Conservation (phyloP, 176 grass and related monocot species). For the Cenchrus americanus region DNA sequence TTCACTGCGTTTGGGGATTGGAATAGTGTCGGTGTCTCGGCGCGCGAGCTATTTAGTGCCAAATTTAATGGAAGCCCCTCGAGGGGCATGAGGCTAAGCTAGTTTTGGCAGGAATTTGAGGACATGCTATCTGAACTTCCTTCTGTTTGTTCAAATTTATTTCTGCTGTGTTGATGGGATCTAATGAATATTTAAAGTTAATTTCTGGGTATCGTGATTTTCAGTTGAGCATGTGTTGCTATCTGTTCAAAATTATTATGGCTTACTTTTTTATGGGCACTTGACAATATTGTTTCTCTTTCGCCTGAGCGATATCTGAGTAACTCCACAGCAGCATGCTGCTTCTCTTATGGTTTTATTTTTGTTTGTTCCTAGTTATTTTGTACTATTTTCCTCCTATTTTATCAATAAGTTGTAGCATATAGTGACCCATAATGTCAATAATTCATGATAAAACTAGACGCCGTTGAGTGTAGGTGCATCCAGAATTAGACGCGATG, state of each 20-base stretch:
- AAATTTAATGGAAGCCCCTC: not conserved
- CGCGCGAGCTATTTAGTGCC: not conserved
- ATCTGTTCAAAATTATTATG: conserved; percentile 22
- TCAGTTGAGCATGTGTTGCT: conserved; percentile 1
- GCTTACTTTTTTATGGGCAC: not conserved
- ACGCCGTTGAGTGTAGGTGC: too few species aligned
- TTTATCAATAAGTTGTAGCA: too few species aligned
- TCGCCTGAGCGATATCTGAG: not conserved
- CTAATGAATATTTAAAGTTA: not conserved
- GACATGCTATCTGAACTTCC: conserved; percentile 1
- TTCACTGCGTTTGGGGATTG: conserved; percentile 1
- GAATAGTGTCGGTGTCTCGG: not conserved
- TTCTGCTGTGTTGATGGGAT: conserved; percentile 14
- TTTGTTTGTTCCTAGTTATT: too few species aligned
- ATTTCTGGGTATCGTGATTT: not conserved
- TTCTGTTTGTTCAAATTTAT: not conserved
- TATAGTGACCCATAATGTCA: too few species aligned
- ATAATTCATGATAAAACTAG: too few species aligned
- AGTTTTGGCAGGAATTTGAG: not conserved
- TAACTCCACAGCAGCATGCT: not conserved
- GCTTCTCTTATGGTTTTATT: conserved; percentile 4
- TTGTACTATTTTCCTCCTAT: too few species aligned
- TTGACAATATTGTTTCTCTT: not conserved
- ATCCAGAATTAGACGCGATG: too few species aligned
- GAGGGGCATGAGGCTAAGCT: not conserved